These are phyloP conservation scores for Cystobasidium tubakii DNA, from an alignment of 768 basidiomycete species.

Conservation along the genomic window DNA sequence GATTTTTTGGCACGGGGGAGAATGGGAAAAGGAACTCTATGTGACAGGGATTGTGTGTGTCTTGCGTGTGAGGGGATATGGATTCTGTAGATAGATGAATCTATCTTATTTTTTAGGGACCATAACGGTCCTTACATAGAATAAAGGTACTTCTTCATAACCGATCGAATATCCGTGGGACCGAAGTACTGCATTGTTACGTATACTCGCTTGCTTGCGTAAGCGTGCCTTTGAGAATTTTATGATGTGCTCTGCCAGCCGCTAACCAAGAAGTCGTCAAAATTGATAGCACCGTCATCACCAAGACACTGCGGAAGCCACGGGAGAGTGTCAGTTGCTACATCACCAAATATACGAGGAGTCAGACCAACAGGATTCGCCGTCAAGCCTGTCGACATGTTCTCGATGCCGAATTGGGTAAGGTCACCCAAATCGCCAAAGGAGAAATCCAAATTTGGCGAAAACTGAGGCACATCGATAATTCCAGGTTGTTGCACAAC, in stretches of 20 bases:
- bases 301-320: no score
- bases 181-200: background rate
- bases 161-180: background rate
- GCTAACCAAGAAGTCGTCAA: slow-evolving; percentile 11
- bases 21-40: no score
- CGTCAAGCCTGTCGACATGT: background rate
- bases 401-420: background rate
- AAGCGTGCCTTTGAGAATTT: background rate
- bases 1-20: no score
- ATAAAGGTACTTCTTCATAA: background rate
- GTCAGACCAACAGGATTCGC: background rate
- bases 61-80: no score
- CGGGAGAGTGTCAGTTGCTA: no score
- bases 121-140: background rate
- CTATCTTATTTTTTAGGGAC: background rate
- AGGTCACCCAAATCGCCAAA: background rate
- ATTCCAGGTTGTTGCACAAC: background rate
- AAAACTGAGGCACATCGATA: background rate
- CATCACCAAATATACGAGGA: background rate
- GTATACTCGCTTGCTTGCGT: no score
- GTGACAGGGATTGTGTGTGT: no score
- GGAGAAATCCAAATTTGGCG: background rate
- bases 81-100: no score
- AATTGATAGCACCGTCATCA: slow-evolving; percentile 11
- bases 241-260: background rate